Evolutionary conservation across 169 alveolate species (phyloP), one percentile per base, ranked within the genome.

Genomic region (Cystoisospora suis): DNA sequence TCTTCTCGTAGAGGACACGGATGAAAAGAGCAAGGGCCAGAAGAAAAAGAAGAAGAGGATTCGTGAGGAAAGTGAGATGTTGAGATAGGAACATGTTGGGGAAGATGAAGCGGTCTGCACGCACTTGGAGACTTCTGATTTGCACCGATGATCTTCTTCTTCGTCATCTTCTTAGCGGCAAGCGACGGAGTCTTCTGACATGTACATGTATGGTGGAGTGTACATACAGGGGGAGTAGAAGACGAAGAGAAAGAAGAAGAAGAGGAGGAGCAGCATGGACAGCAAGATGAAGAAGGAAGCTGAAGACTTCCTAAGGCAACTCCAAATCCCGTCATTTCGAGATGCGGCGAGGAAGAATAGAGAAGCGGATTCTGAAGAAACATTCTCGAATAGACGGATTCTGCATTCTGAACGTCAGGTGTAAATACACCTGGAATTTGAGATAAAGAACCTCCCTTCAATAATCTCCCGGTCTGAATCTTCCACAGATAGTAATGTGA

Each of bases 221-320:
- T n/a, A n/a, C n/a, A n/a, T n/a, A n/a, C n/a, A n/a, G n/a, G n/a
- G n/a, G n/a, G n/a, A n/a, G 61, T 20, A 53, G 61, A 53, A 9
- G 61, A 53, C 61, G 61, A 2, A 36, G 40, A 58, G 72, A 9
- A 58, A 36, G 3, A 58, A 29, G 3, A 36, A n/a, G 49, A 34
- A 20, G 45, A 20, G 3, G 42, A 72, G 91, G 69, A 65, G 91
- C 91, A 86, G 85, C 91, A 70, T 75, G 86, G 69, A 75, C 91
- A 86, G 70, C 86, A 86, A 4, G 91, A 86, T 4, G 91, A 65
- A 15, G 91, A 65, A 23, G 91, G 70, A 27, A 86, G 91, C 85
- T 86, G 91, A 56, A 86, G 17, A 34, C 47, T 75, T 15, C 91
- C 91, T 0, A 86, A 27, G 15, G 91, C 91, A 12, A 86, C 1